Base-by-base conservation (phyloP, 257 asterid genomes). In the Lycium barbarum region DNA sequence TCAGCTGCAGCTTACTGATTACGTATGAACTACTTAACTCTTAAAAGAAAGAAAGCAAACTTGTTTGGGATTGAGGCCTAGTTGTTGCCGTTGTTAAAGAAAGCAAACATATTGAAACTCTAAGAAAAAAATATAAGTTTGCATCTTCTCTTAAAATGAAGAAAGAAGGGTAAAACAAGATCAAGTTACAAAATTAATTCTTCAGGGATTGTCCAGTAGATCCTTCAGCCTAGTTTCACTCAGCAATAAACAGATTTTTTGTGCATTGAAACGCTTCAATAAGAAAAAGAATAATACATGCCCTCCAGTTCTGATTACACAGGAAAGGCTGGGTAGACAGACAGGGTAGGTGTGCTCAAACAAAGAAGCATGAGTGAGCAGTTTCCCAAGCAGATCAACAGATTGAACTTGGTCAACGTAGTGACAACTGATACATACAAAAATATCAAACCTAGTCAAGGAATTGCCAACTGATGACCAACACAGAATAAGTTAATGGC, bases 31-130 rank as follows among this genome's bases (percentile, higher is more conserved):
- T 22, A 20, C 78, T 26, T 58, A 55, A 74, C 71, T 33, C 55
- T 15, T 78, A 78, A 70, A 78, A 53, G 61, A 70, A 78, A 53
- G 61, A 78, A 78, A 78, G 81, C 26, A 53, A 78, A 15, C 54
- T 70, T 70, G 54, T 38, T 45, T 12, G 15, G 53, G 33, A 38
- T 70, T 70, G 78, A 70, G 15, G 33, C 2, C 38, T 38, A 7
- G 13, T 36, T 15, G 51, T 68, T 63, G 36, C 11, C 35, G 73
- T 26, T 36, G 53, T 70, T 70, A 3, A 53, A 78, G 65, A 53
- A 53, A 78, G 26, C 47, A 78, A 33, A n/a, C 45, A 51, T 76
- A 15, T 73, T 73, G 10, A 73, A 47, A 73, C 81, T 73, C 81
- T 47, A 47, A 49, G 63, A 76, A 51, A 51, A 76, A 26, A 51